Percentiles rank a stretch among this genome's conserved stretches.
These are phyloP conservation scores for Usnea hakonensis DNA, from an alignment of 495 filamentous ascomycete species.

Conservation along the genomic window DNA sequence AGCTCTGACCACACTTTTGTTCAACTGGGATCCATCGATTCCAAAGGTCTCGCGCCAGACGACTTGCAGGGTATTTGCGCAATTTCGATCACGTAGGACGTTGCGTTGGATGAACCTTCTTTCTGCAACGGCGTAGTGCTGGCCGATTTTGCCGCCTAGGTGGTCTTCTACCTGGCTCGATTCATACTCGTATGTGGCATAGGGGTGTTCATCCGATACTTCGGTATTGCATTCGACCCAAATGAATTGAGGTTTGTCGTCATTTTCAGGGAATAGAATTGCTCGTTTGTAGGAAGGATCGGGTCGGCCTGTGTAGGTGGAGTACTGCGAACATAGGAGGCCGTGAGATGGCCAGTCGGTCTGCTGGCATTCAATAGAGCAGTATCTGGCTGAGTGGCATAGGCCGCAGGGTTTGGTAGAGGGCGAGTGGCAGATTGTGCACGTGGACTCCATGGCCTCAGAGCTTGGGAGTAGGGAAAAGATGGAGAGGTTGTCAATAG, in stretches of 20 bases:
- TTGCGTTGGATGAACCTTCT: not conserved
- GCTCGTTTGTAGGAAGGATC: constrained; percentile 20
- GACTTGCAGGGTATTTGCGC: no score
- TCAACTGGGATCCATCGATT: constrained; percentile 24
- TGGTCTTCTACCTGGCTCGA: not conserved
- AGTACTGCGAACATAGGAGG: constrained; percentile 15
- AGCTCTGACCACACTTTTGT: constrained; percentile 16
- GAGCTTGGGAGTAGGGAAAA: not conserved
- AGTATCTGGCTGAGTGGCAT: constrained; percentile 20
- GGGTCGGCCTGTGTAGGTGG: constrained; percentile 11
- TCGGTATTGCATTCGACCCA: constrained; percentile 4
- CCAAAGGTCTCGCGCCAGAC: constrained; percentile 4
- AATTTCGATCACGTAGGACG: not conserved
- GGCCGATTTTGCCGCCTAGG: not conserved
- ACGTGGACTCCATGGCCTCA: not conserved
- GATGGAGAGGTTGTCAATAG: not conserved
- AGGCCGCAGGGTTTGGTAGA: not conserved
- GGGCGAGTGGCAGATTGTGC: not conserved
- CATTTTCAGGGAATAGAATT: constrained; percentile 25
- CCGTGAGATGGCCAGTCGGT: constrained; percentile 21
- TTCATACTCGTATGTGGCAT: not conserved
- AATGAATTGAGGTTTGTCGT: not conserved
- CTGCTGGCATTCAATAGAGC: constrained; percentile 28
- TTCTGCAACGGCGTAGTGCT: not conserved
- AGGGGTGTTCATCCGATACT: not conserved